These are phyloP conservation scores for Phytophthora chlamydospora DNA, from an alignment of 352 stramenopile genomes.

Conservation along the genomic window DNA sequence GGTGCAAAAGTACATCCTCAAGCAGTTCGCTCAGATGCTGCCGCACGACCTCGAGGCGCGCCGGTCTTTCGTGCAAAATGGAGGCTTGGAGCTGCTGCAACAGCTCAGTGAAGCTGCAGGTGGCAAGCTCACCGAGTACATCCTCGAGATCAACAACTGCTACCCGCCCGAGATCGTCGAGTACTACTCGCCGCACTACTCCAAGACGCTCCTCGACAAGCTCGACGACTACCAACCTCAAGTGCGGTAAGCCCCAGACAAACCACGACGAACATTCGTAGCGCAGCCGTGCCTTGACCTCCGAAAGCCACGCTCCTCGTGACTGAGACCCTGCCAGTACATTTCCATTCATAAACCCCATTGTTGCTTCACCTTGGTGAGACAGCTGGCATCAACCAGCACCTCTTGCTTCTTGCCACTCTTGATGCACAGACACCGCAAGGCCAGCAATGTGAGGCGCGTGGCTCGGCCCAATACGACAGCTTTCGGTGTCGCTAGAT, in stretches of 20 bases:
- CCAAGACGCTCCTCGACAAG: slow-evolving; percentile 95
- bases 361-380: background rate
- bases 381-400: too few species aligned
- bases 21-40: slow-evolving; percentile 95
- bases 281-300: slow-evolving; percentile 4
- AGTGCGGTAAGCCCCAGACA: slow-evolving; percentile 56
- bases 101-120: slow-evolving; percentile 91
- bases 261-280: slow-evolving; percentile 5
- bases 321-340: slow-evolving; percentile 9
- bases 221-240: slow-evolving; percentile 95
- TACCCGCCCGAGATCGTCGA: slow-evolving; percentile 96
- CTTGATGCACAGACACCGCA: background rate
- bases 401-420: too few species aligned
- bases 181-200: slow-evolving; percentile 97
- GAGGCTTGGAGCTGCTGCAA: slow-evolving; percentile 93
- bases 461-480: slow-evolving; percentile 15
- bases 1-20: slow-evolving; percentile 97
- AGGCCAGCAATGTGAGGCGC: slow-evolving; percentile 1
- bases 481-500: background rate
- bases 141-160: slow-evolving; percentile 96
- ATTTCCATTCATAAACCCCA: slow-evolving; percentile 3
- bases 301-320: background rate
- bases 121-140: slow-evolving; percentile 95
- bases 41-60: slow-evolving; percentile 94
- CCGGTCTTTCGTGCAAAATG: slow-evolving; percentile 93